Evolutionary conservation across 2,329 filamentous ascomycete species (phyloP).

Genomic region (Xylariaceae sp.): DNA sequence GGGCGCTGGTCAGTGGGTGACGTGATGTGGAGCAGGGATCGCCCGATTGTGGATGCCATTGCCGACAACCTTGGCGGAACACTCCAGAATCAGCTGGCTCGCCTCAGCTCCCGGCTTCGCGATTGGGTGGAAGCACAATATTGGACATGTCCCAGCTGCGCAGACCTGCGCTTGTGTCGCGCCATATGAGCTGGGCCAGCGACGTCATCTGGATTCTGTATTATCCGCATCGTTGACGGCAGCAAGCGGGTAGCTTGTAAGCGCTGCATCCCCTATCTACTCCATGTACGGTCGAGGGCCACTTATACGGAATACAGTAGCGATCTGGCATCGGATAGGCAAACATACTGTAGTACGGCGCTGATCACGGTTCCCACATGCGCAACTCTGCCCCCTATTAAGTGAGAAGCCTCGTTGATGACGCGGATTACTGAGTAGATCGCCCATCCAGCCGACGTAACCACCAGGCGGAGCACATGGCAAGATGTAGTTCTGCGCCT

Average conservation of each 20-base stretch:
- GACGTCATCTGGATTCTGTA: slow-evolving; percentile 30
- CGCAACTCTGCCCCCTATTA: neutral
- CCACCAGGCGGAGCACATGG: slow-evolving; percentile 11
- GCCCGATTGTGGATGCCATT: slow-evolving; percentile 3
- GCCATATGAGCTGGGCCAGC: slow-evolving; percentile 10
- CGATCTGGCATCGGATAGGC: neutral
- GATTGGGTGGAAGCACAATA: slow-evolving; percentile 7
- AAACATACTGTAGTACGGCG: neutral
- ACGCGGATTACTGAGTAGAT: slow-evolving; percentile 6
- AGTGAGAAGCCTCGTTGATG: slow-evolving; percentile 9
- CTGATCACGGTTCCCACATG: neutral
- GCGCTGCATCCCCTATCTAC: too few species aligned
- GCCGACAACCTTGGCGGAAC: neutral
- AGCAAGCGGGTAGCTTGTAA: too few species aligned
- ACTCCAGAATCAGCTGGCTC: slow-evolving; percentile 17
- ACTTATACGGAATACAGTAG: neutral
- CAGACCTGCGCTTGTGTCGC: slow-evolving; percentile 17
- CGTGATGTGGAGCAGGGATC: neutral
- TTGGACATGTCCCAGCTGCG: slow-evolving; percentile 10
- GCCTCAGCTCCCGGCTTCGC: slow-evolving; percentile 4
- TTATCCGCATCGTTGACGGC: neutral
- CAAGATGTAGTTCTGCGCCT: neutral
- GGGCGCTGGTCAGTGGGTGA: slow-evolving; percentile 4
- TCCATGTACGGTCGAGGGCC: too few species aligned
- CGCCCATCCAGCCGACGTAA: slow-evolving; percentile 8